phyloP scores from a whole-genome alignment of 768 basidiomycete species.

The Boletus coccyginus region DNA sequence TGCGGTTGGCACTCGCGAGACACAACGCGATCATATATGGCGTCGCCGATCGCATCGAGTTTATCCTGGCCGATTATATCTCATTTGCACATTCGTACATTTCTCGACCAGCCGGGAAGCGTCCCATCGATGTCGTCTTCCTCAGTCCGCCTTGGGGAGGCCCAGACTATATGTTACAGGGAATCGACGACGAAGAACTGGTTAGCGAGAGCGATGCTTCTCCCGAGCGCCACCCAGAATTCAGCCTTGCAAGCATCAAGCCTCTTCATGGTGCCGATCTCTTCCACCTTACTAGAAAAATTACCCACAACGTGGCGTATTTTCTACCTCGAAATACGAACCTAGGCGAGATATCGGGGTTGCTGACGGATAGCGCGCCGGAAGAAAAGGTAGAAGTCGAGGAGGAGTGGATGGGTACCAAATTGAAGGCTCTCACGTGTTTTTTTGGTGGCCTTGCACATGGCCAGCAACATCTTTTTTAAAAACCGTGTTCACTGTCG shows the following conservation, averaged over 20 bases:
- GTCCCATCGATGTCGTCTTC: constrained; percentile 85
- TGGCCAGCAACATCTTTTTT: constrained; percentile 66
- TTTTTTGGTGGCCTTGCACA: constrained; percentile 84
- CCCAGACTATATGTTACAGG: constrained; percentile 56
- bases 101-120: constrained; percentile 29
- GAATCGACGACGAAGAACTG: neutral
- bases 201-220: neutral
- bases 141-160: constrained; percentile 97
- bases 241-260: constrained; percentile 65
- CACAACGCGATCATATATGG: constrained; percentile 96
- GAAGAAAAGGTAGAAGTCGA: constrained; percentile 81
- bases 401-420: constrained; percentile 94
- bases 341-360: constrained; percentile 65
- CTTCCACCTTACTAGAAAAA: constrained; percentile 64
- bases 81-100: constrained; percentile 65
- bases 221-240: constrained; percentile 45
- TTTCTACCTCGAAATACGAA: constrained; percentile 83
- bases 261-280: constrained; percentile 85
- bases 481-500: neutral
- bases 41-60: constrained; percentile 93
- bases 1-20: constrained; percentile 83
- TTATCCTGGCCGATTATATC: constrained; percentile 83
- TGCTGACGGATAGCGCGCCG: constrained; percentile 31
- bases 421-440: constrained; percentile 91
- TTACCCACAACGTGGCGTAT: constrained; percentile 84